These are phyloP conservation scores for Hypomontagnella monticulosa DNA, from an alignment of 495 filamentous ascomycete genomes.

Conservation along the genomic window DNA sequence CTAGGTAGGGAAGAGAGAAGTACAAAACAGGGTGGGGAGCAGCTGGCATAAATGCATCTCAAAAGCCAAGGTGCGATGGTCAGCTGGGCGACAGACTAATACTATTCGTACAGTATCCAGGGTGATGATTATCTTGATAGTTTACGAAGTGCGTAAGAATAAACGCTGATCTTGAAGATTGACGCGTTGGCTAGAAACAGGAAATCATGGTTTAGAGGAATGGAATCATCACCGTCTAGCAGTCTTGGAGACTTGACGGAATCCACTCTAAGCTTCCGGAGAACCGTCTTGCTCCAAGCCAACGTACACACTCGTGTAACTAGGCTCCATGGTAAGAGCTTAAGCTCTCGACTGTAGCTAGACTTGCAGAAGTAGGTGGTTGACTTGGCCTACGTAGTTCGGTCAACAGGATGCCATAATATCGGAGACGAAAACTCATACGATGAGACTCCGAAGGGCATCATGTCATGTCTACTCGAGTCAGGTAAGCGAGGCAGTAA, in stretches of 20 bases:
- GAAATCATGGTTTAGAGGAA: slow-evolving; percentile 7
- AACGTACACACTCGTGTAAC: slow-evolving; percentile 1
- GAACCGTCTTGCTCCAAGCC: neutral
- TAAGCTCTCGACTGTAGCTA: slow-evolving; percentile 12
- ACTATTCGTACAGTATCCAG: neutral
- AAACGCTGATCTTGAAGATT: neutral
- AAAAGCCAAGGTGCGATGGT: slow-evolving; percentile 9
- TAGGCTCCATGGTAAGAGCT: neutral
- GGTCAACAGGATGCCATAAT: slow-evolving; percentile 1
- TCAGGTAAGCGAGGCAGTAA: slow-evolving; percentile 9
- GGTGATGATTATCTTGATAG: neutral
- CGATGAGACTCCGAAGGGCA: neutral
- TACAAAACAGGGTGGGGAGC: neutral
- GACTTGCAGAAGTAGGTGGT: slow-evolving; percentile 5
- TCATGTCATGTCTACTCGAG: slow-evolving; percentile 8
- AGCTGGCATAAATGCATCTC: neutral
- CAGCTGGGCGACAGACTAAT: slow-evolving; percentile 15
- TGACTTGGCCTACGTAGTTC: slow-evolving; percentile 6
- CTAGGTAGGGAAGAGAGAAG: neutral
- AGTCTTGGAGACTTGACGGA: neutral
- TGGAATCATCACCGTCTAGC: neutral
- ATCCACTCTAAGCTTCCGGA: neutral
- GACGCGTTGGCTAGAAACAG: neutral
- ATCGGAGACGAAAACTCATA: slow-evolving; percentile 17
- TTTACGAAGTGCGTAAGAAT: neutral